phyloP scores from a whole-genome alignment of 371 early-diverging fungal genomes.

The Rhizopus stolonifer region DNA sequence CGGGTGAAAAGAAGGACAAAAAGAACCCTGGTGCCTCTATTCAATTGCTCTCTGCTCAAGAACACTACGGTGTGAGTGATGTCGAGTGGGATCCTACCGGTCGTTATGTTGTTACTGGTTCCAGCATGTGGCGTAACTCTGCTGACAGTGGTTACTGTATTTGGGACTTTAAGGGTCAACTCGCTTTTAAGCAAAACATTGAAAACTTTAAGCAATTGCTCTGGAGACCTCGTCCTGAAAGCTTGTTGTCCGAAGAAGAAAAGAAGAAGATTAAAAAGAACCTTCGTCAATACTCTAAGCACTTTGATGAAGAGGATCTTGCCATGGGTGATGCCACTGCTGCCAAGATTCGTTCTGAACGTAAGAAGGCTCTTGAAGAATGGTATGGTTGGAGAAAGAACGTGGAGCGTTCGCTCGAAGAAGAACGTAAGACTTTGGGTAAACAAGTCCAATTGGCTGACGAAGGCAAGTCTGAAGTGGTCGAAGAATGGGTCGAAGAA shows the following conservation, averaged over 20 bases:
- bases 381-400: conserved; percentile 79
- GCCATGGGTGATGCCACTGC: conserved; percentile 68
- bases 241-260: conserved; percentile 78
- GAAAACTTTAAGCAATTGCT: conserved; percentile 89
- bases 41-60: conserved; percentile 68
- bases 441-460: conserved; percentile 53
- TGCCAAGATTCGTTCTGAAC: conserved; percentile 69
- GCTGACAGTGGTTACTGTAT: conserved; percentile 88
- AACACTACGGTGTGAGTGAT: conserved; percentile 94
- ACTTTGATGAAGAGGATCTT: conserved; percentile 90
- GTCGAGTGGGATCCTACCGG: conserved; percentile 98
- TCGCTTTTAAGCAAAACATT: conserved; percentile 72
- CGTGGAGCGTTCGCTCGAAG: conserved; percentile 58
- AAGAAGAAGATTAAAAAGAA: conserved; percentile 90
- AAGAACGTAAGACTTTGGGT: conserved; percentile 63
- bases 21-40: conserved; percentile 55
- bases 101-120: conserved; percentile 86
- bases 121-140: conserved; percentile 82
- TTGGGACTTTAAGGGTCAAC: conserved; percentile 92
- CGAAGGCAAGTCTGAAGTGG: conserved; percentile 61
- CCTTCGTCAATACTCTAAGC: conserved; percentile 81
- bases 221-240: conserved; percentile 94
- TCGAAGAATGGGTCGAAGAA: conserved; percentile 86
- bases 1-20: conserved; percentile 47
- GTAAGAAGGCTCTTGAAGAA: conserved; percentile 74